Evolutionary conservation across 768 basidiomycete species (phyloP).

Genomic region (Boletellus sp.): DNA sequence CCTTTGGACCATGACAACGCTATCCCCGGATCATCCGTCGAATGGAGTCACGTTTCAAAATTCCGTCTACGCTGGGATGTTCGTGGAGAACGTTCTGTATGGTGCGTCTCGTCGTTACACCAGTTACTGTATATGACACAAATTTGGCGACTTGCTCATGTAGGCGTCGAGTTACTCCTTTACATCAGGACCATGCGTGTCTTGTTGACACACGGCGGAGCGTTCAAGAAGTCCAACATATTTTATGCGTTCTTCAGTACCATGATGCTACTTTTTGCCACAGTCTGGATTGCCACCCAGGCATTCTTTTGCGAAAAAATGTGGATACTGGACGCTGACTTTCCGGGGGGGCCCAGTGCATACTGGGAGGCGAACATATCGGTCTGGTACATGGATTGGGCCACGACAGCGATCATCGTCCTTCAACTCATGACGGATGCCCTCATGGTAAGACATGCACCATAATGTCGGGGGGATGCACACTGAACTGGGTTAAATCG

Average conservation of each 20-base stretch:
- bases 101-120: too few species aligned
- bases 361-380: slow-evolving; percentile 8
- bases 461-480: too few species aligned
- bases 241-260: slow-evolving; percentile 19
- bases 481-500: not conserved
- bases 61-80: too few species aligned
- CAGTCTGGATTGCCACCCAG: slow-evolving; percentile 21
- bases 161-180: not conserved
- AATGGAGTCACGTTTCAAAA: too few species aligned
- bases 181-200: slow-evolving; percentile 14
- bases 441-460: slow-evolving; percentile 13
- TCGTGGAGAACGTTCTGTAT: too few species aligned
- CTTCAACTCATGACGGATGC: slow-evolving; percentile 32
- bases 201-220: slow-evolving; percentile 1
- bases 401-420: slow-evolving; percentile 16
- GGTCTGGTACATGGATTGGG: slow-evolving; percentile 18
- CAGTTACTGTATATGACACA: too few species aligned
- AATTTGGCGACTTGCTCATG: too few species aligned
- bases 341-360: slow-evolving; percentile 27
- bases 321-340: slow-evolving; percentile 27
- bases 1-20: too few species aligned
- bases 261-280: slow-evolving; percentile 23
- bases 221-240: slow-evolving; percentile 1
- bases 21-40: too few species aligned
- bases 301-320: slow-evolving; percentile 20